Percentiles rank a stretch among this genome's conserved stretches.
phyloP scores from a whole-genome alignment of 1,139 yeast genomes.

The Geotrichum restrictum region DNA sequence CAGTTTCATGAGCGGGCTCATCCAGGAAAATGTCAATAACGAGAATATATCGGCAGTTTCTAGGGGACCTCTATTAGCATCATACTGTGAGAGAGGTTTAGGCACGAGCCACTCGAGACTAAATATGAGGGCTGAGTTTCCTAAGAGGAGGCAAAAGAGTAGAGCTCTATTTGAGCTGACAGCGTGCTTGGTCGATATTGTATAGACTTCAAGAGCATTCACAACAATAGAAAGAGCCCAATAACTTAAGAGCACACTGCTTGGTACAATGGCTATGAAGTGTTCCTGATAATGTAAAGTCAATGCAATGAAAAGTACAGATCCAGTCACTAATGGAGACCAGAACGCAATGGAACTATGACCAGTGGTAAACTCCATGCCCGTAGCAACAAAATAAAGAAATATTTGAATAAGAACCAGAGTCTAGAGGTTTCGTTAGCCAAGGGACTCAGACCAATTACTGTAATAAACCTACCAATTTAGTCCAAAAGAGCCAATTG shows the following conservation, averaged over 20 bases:
- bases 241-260: constrained; percentile 65
- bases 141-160: constrained; percentile 41
- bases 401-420: constrained; percentile 43
- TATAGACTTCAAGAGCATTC: constrained; percentile 41
- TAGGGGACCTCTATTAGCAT: constrained; percentile 53
- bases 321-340: constrained; percentile 42
- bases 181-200: constrained; percentile 11
- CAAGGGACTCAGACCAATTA: background rate
- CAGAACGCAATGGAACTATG: constrained; percentile 44
- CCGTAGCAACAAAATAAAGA: constrained; percentile 35
- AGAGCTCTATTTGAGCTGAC: background rate
- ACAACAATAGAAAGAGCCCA: constrained; percentile 57
- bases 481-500: too few relatives aligned
- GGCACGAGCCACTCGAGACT: constrained; percentile 53
- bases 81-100: constrained; percentile 43
- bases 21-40: constrained; percentile 80
- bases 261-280: constrained; percentile 60
- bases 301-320: constrained; percentile 50
- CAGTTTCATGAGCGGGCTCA: constrained; percentile 81
- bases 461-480: too few relatives aligned
- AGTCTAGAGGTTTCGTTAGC: constrained; percentile 3
- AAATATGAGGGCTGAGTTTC: constrained; percentile 52
- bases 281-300: constrained; percentile 69
- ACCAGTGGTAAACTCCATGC: constrained; percentile 23
- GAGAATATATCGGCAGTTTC: constrained; percentile 82